Evolutionary conservation across 495 filamentous ascomycete species (phyloP).

Genomic region (Bacidia gigantensis): DNA sequence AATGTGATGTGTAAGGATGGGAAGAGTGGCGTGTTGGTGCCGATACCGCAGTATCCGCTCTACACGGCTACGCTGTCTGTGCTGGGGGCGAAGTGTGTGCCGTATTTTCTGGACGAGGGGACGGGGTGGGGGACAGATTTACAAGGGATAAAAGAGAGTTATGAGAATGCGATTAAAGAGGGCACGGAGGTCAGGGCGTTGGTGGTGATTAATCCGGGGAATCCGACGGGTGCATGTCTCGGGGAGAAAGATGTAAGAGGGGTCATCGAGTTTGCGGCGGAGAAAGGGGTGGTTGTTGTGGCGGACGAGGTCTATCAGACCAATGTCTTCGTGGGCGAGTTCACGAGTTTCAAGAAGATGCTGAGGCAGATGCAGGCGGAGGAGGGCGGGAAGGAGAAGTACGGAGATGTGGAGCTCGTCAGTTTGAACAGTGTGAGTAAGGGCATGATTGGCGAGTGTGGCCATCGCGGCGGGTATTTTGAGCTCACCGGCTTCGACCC

Average conservation of each 20-base stretch:
- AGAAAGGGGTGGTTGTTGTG: constrained; percentile 76
- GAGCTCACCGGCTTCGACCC: constrained; percentile 82
- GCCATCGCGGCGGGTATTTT: constrained; percentile 94
- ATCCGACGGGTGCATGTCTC: constrained; percentile 85
- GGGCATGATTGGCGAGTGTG: constrained; percentile 97
- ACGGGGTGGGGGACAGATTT: constrained; percentile 80
- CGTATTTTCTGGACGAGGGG: constrained; percentile 81
- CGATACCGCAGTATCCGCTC: constrained; percentile 94
- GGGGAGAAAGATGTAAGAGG: constrained; percentile 59
- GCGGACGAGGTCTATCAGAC: constrained; percentile 99
- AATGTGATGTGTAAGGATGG: constrained; percentile 72
- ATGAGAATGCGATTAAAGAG: constrained; percentile 54
- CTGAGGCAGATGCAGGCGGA: constrained; percentile 63
- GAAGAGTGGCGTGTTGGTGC: constrained; percentile 77
- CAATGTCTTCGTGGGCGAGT: constrained; percentile 87
- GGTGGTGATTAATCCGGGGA: constrained; percentile 95
- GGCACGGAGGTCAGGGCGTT: constrained; percentile 82
- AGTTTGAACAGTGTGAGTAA: constrained; percentile 80
- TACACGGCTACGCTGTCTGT: constrained; percentile 89
- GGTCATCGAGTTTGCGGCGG: constrained; percentile 71
- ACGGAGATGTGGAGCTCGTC: constrained; percentile 74
- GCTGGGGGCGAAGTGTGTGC: constrained; percentile 74
- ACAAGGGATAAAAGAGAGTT: constrained; percentile 51
- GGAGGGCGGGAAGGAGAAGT: constrained; percentile 47
- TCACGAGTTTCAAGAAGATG: constrained; percentile 85